These are phyloP conservation scores for Trichocladium uniseriatum DNA, from an alignment of 495 filamentous ascomycete genomes.

Conservation along the genomic window DNA sequence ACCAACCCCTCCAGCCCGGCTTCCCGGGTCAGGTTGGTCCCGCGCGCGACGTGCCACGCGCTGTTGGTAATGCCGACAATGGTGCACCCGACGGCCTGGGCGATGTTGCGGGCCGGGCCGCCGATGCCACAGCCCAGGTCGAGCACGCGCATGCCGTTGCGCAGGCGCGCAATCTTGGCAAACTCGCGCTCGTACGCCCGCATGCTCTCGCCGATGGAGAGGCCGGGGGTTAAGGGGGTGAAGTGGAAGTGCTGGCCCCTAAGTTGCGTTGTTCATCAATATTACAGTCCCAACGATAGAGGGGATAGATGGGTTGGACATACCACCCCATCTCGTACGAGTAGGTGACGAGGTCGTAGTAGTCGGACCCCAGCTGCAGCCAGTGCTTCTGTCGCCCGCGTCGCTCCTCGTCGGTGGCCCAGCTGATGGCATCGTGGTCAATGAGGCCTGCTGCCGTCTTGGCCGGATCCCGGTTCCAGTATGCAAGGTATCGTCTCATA, in stretches of 20 bases:
- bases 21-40: constrained; percentile 7
- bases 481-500: constrained; percentile 4
- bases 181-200: constrained; percentile 12
- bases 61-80: constrained; percentile 17
- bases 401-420: constrained; percentile 10
- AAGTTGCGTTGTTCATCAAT: not conserved
- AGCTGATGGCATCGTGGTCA: constrained; percentile 8
- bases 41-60: constrained; percentile 15
- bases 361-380: constrained; percentile 6
- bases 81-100: not conserved
- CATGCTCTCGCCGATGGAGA: constrained; percentile 14
- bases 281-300: not conserved
- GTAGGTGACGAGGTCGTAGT: constrained; percentile 9
- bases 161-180: constrained; percentile 10
- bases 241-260: constrained; percentile 19
- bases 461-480: constrained; percentile 6
- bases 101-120: constrained; percentile 12
- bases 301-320: not conserved
- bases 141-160: constrained; percentile 11
- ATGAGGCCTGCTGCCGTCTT: not conserved
- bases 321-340: constrained; percentile 12
- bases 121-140: constrained; percentile 16
- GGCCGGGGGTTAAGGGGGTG: constrained; percentile 11
- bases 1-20: constrained; percentile 7
- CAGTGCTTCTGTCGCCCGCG: constrained; percentile 7